Base-by-base conservation (phyloP, 345 rosid species). In the Schrenkiella parvula region DNA sequence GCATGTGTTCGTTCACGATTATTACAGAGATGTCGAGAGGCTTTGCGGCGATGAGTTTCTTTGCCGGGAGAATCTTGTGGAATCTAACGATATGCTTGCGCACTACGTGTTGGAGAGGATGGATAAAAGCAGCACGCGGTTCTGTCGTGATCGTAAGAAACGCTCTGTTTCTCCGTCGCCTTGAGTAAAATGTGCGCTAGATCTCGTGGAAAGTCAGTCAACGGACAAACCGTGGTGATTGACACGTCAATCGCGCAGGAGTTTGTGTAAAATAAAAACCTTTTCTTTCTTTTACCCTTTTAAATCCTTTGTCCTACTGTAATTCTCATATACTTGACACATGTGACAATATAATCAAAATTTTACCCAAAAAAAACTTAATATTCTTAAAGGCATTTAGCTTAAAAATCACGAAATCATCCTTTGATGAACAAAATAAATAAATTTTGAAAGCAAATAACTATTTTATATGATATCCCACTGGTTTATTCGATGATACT, bases 71-170 rank as follows among this genome's bases (percentile, higher is more conserved):
- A 95, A 95, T 72, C 68, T 86, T 73, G 89, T 95, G 78, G 97
- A 85, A 51, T 46, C 76, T 39, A 84, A 83, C 37, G 82, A 82
- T 29, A 81, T 78, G 84, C 84, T 95, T 19, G 99, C 91, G 3
- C 99, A 95, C 86, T 95, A 88, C 81, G 82, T 89, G 71, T 62
- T 95, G 57, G 99, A 91, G 76, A 89, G 78, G 60, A 85, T 87
- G 91, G 90, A 86, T 48, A 86, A 84, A 57, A 82, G 75, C 43
- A 84, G 80, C 74, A 76, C 71, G 55, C 66, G 9, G 67, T 76
- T 76, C 14, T 70, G 80, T 28, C 62, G 61, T 13, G 66, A 21
- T 4, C 59, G 66, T 48, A 70, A 76, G 66, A 63, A 64, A 70
- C 80, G 76, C 66, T 39, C 67, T 64, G 67, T 22, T 47, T 70